Evolutionary conservation across 2,329 filamentous ascomycete species (phyloP).

Genomic region (Colletotrichum sp.): DNA sequence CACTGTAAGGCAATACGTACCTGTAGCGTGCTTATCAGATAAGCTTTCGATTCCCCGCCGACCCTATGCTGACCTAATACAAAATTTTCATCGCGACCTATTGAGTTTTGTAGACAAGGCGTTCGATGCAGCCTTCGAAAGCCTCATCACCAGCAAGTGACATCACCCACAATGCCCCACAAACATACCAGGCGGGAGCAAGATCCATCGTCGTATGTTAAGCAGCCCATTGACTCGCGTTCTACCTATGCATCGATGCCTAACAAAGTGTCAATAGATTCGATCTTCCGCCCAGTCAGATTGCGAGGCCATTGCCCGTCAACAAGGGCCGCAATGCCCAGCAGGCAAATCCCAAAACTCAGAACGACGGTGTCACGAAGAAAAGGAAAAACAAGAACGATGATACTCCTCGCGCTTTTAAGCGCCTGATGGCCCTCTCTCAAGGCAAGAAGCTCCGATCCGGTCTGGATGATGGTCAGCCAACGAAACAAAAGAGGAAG

Average conservation of each 20-base stretch:
- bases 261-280: slow-evolving; percentile 40
- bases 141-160: background rate
- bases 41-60: background rate
- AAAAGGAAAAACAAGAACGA: slow-evolving; percentile 58
- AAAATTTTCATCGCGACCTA: background rate
- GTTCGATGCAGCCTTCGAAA: background rate
- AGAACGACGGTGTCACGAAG: slow-evolving; percentile 38
- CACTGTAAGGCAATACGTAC: background rate
- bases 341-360: slow-evolving; percentile 27
- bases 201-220: slow-evolving; percentile 58
- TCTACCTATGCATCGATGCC: background rate
- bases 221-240: background rate
- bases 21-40: background rate
- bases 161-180: slow-evolving; percentile 71
- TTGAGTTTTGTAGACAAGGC: background rate
- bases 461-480: slow-evolving; percentile 74
- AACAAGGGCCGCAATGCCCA: slow-evolving; percentile 26
- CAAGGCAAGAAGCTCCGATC: slow-evolving; percentile 63
- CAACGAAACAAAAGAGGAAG: slow-evolving; percentile 27
- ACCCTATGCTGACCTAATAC: slow-evolving; percentile 4
- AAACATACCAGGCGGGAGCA: slow-evolving; percentile 77
- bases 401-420: slow-evolving; percentile 89
- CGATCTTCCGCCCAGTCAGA: slow-evolving; percentile 54
- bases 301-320: slow-evolving; percentile 57
- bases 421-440: slow-evolving; percentile 80